phyloP scores from a whole-genome alignment of 2,329 filamentous ascomycete species.

The Xylariaceae sp. region DNA sequence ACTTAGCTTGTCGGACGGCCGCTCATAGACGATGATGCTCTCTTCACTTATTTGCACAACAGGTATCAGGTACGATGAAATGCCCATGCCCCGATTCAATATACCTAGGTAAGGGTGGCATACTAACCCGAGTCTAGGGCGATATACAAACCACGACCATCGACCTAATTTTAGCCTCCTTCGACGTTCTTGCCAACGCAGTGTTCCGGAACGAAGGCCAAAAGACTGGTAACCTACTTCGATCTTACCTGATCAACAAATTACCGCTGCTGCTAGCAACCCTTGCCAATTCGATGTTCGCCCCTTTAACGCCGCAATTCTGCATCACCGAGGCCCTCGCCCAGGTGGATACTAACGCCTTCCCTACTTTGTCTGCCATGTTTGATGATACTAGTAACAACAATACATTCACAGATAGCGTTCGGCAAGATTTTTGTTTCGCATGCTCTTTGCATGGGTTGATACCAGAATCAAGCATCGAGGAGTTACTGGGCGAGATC shows the following conservation, averaged over 20 bases:
- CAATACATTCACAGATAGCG: slow-evolving; percentile 53
- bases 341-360: slow-evolving; percentile 77
- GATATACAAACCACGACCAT: slow-evolving; percentile 72
- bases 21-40: slow-evolving; percentile 70
- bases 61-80: slow-evolving; percentile 63
- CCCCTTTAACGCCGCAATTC: slow-evolving; percentile 69
- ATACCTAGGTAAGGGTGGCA: not conserved
- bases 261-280: slow-evolving; percentile 50
- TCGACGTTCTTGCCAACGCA: slow-evolving; percentile 83
- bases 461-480: slow-evolving; percentile 71
- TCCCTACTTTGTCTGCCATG: slow-evolving; percentile 54
- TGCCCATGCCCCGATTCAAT: not conserved
- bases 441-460: slow-evolving; percentile 83
- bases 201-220: slow-evolving; percentile 60
- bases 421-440: slow-evolving; percentile 73
- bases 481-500: slow-evolving; percentile 75
- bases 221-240: slow-evolving; percentile 63
- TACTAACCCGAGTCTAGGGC: slow-evolving; percentile 45
- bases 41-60: slow-evolving; percentile 77
- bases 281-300: slow-evolving; percentile 59
- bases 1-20: slow-evolving; percentile 73
- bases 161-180: slow-evolving; percentile 80
- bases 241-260: slow-evolving; percentile 77
- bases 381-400: slow-evolving; percentile 54
- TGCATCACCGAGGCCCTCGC: slow-evolving; percentile 65